A percentile compares a stretch with the other conserved stretches of the same genome.
phyloP scores from a whole-genome alignment of 805 yeast species.

The Cyberlindnera misumaiensis region DNA sequence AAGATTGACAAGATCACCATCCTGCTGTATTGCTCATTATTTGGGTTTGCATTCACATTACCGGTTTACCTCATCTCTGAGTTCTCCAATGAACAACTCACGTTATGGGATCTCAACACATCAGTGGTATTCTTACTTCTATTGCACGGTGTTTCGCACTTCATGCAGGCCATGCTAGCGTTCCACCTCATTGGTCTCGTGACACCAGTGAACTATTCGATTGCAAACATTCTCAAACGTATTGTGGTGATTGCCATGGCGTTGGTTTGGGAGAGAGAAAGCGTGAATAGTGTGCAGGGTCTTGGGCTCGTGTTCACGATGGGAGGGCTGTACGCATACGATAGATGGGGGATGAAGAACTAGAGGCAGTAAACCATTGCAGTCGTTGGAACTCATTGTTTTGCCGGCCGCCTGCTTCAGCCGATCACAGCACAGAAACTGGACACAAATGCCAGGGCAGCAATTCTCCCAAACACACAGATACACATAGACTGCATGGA shows the following conservation, averaged over 20 bases:
- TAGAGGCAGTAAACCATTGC: constrained; percentile 1
- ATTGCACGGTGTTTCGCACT: constrained; percentile 65
- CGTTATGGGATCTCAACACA: constrained; percentile 24
- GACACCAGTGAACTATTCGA: constrained; percentile 72
- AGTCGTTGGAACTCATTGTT: too few relatives aligned
- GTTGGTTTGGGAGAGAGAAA: constrained; percentile 52
- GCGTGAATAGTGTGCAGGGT: constrained; percentile 35
- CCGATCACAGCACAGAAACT: too few relatives aligned
- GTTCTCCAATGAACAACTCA: constrained; percentile 24
- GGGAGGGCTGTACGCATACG: constrained; percentile 62
- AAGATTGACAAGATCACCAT: constrained; percentile 68
- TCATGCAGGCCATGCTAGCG: constrained; percentile 65
- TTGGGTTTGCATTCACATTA: constrained; percentile 61
- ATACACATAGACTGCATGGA: too few relatives aligned
- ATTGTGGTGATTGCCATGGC: constrained; percentile 65
- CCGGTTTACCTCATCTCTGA: constrained; percentile 63
- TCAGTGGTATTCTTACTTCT: constrained; percentile 33
- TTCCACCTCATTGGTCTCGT: constrained; percentile 68
- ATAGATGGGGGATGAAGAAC: constrained; percentile 50
- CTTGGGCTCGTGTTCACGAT: constrained; percentile 51
- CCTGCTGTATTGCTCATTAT: constrained; percentile 59
- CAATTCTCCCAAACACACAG: too few relatives aligned
- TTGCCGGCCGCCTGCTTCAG: too few relatives aligned
- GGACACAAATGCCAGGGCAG: too few relatives aligned
- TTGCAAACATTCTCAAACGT: constrained; percentile 71